Percentiles rank a stretch among this genome's conserved stretches.
Conservation (phyloP, 148 eudicot species). For the Polygonum maritimum region DNA sequence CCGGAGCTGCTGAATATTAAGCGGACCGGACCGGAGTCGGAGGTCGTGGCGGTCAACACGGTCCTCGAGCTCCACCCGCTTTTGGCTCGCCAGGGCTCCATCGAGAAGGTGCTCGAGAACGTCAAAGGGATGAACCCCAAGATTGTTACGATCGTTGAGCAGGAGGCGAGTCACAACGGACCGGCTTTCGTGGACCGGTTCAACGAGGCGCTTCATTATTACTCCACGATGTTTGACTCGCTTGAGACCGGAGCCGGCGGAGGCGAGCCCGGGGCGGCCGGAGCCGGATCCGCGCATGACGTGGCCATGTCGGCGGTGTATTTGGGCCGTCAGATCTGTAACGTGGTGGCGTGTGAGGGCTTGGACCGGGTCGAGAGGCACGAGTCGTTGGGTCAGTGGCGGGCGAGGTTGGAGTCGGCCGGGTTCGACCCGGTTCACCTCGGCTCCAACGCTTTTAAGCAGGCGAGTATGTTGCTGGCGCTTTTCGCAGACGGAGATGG, state of each 20-base stretch:
- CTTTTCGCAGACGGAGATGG: slow-evolving; percentile 73
- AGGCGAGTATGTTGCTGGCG: slow-evolving; percentile 69
- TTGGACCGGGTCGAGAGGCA: slow-evolving; percentile 73
- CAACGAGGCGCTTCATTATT: slow-evolving; percentile 70
- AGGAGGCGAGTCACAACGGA: slow-evolving; percentile 76
- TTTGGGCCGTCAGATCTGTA: slow-evolving; percentile 79
- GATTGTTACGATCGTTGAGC: slow-evolving; percentile 71
- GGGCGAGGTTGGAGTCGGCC: slow-evolving; percentile 36
- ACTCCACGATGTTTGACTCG: slow-evolving; percentile 87
- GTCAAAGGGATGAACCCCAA: slow-evolving; percentile 62
- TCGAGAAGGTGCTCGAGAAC: slow-evolving; percentile 47
- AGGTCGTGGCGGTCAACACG: slow-evolving; percentile 58
- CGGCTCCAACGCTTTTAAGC: slow-evolving; percentile 81
- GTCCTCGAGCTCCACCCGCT: slow-evolving; percentile 72
- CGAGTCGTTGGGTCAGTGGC: slow-evolving; percentile 72
- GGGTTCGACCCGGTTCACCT: slow-evolving; percentile 71
- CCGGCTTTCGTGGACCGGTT: slow-evolving; percentile 63
- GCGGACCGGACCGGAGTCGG: slow-evolving; percentile 38
- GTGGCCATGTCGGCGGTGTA: slow-evolving; percentile 74
- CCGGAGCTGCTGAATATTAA: slow-evolving; percentile 29
- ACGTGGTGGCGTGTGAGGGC: slow-evolving; percentile 91
- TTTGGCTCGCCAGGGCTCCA: slow-evolving; percentile 39
- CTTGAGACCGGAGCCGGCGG: slow-evolving; percentile 44
- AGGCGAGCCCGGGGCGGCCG: not conserved
- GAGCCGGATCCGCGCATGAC: slow-evolving; percentile 33